These are phyloP conservation scores for Kokia cookei DNA, from an alignment of 441 rosid species.

Conservation along the genomic window DNA sequence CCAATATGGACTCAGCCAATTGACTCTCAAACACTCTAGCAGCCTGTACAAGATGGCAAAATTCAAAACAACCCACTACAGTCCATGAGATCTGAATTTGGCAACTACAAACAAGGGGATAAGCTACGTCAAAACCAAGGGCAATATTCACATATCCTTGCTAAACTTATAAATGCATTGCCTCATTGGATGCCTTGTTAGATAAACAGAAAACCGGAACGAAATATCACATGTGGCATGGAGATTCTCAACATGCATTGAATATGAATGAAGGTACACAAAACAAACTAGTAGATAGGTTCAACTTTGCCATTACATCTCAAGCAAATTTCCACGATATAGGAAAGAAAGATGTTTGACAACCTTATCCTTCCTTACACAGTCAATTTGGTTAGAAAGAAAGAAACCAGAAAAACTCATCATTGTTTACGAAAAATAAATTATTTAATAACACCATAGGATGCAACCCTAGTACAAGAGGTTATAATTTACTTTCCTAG, in stretches of 20 bases:
- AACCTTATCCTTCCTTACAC: not conserved
- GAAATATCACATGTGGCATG: not conserved
- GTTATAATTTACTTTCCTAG: not conserved
- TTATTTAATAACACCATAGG: not conserved
- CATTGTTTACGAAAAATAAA: not conserved
- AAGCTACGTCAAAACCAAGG: not conserved
- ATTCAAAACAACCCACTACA: constrained; percentile 1
- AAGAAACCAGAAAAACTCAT: not conserved
- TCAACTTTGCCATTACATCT: not conserved
- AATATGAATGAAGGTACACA: not conserved
- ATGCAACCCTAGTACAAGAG: not conserved
- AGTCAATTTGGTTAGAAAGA: not conserved
- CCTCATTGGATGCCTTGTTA: not conserved
- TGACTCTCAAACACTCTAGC: constrained; percentile 94
- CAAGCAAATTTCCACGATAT: not conserved
- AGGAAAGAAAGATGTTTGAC: not conserved
- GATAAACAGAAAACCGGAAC: not conserved
- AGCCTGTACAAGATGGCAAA: constrained; percentile 42
- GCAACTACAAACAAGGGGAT: constrained; percentile 2
- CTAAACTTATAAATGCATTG: not conserved
- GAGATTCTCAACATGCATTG: not conserved
- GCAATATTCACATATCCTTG: not conserved
- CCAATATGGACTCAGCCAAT: constrained; percentile 91
- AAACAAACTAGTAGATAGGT: not conserved
- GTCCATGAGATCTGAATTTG: not conserved